Conservation (phyloP, 2,329 filamentous ascomycete species). For the Ophiostoma triangulosporum region DNA sequence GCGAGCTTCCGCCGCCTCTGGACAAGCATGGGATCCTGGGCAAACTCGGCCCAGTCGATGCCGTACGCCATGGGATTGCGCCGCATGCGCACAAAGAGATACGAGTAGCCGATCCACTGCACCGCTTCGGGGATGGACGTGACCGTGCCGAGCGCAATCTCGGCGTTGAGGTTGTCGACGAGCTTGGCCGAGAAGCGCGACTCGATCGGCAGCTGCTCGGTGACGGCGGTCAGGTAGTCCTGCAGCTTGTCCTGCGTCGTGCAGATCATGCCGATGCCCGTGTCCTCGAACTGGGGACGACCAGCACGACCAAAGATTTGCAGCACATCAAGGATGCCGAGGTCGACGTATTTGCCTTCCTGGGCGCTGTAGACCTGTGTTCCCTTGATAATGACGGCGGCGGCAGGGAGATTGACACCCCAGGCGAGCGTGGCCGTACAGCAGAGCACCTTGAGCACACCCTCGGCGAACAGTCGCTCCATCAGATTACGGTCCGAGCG, state of each 20-base stretch:
- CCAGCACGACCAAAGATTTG: conserved; percentile 98
- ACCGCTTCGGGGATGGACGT: conserved; percentile 89
- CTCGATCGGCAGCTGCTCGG: conserved; percentile 91
- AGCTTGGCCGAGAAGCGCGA: conserved; percentile 90
- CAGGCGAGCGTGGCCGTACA: conserved; percentile 96
- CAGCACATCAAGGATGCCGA: conserved; percentile 90
- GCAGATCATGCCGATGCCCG: conserved; percentile 94
- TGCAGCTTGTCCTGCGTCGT: conserved; percentile 87
- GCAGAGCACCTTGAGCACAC: conserved; percentile 91
- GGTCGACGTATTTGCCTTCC: conserved; percentile 90
- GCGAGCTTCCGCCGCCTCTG: conserved; percentile 74
- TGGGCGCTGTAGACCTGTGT: conserved; percentile 95
- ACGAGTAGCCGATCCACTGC: conserved; percentile 96
- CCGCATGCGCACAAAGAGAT: conserved; percentile 93
- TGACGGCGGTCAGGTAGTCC: conserved; percentile 86
- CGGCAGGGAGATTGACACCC: conserved; percentile 96
- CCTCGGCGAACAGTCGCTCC: conserved; percentile 79
- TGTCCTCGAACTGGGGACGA: conserved; percentile 94
- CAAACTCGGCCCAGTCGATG: conserved; percentile 84
- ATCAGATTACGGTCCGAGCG: conserved; percentile 90
- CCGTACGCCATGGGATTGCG: conserved; percentile 84
- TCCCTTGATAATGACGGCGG: conserved; percentile 94
- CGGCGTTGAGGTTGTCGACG: conserved; percentile 93
- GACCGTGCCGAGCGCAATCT: conserved; percentile 86
- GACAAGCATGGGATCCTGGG: conserved; percentile 77